phyloP scores from a whole-genome alignment of 108 stramenopile genomes.

The Schizochytrium sp. region DNA sequence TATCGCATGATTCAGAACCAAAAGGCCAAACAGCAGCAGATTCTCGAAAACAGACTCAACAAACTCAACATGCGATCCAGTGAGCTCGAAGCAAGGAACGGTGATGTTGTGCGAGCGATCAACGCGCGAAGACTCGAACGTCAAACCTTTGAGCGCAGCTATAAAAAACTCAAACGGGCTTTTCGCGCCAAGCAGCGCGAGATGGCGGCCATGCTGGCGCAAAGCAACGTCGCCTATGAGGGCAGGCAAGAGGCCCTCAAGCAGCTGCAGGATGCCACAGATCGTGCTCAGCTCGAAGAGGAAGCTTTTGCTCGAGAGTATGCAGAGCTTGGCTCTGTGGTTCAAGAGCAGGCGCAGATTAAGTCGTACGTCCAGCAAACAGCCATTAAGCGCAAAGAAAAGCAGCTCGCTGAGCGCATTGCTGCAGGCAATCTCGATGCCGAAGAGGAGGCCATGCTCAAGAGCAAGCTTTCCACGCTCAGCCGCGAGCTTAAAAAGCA shows the following conservation, averaged over 20 bases:
- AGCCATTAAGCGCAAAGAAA: neutral
- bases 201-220: conserved; percentile 73
- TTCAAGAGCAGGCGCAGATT: conserved; percentile 20
- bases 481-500: conserved; percentile 30
- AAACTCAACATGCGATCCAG: conserved; percentile 71
- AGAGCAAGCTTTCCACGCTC: conserved; percentile 9
- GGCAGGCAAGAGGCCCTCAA: conserved; percentile 67
- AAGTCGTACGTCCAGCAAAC: neutral
- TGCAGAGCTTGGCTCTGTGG: conserved; percentile 37
- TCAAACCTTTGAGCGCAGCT: conserved; percentile 68
- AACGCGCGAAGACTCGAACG: conserved; percentile 68
- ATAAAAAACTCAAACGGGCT: conserved; percentile 51
- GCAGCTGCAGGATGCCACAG: conserved; percentile 66
- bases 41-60: conserved; percentile 68
- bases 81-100: conserved; percentile 61
- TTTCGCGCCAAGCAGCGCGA: conserved; percentile 60
- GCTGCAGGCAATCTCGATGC: neutral
- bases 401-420: neutral
- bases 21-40: conserved; percentile 63
- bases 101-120: conserved; percentile 57
- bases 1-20: conserved; percentile 52
- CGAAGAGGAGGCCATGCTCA: conserved; percentile 22
- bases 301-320: conserved; percentile 63
- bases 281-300: conserved; percentile 60
- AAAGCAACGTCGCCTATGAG: conserved; percentile 67